These are phyloP conservation scores for Penicillium roqueforti DNA, from an alignment of 495 filamentous ascomycete species.

Conservation along the genomic window DNA sequence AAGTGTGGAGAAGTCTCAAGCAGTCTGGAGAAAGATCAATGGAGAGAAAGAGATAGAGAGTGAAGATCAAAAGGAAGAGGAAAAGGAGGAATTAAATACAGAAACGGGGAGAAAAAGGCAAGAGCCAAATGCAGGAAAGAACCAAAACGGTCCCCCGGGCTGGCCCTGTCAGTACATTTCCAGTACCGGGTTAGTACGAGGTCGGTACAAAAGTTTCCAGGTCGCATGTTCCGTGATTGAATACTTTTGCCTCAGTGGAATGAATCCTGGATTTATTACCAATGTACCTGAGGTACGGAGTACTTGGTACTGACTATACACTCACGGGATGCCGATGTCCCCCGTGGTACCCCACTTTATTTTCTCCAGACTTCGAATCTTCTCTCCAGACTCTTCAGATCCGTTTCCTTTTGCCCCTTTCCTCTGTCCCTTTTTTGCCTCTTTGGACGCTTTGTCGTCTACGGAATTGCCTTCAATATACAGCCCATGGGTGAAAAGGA, in stretches of 20 bases:
- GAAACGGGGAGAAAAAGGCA: constrained; percentile 6
- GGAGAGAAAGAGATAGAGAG: constrained; percentile 3
- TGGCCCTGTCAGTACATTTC: not conserved
- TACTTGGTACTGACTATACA: no score
- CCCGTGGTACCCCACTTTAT: not conserved
- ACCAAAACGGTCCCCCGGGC: not conserved
- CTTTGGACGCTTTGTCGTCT: no score
- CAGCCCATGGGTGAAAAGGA: no score
- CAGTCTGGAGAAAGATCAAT: not conserved
- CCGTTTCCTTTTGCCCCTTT: not conserved
- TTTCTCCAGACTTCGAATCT: not conserved
- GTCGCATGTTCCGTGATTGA: no score
- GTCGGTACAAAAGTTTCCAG: not conserved
- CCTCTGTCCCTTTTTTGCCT: not conserved
- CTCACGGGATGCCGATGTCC: not conserved
- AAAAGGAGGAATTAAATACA: constrained; percentile 8
- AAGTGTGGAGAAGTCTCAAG: no score
- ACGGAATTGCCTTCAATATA: no score
- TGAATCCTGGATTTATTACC: not conserved
- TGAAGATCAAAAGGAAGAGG: constrained; percentile 15
- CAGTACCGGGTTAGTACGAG: not conserved
- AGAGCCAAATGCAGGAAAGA: constrained; percentile 1
- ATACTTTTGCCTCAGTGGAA: no score
- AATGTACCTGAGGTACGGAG: not conserved
- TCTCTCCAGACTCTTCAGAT: not conserved